Evolutionary conservation across 2,329 filamentous ascomycete genomes (phyloP), one percentile per base, ranked within the genome.

Genomic region (Didymella pinodella): DNA sequence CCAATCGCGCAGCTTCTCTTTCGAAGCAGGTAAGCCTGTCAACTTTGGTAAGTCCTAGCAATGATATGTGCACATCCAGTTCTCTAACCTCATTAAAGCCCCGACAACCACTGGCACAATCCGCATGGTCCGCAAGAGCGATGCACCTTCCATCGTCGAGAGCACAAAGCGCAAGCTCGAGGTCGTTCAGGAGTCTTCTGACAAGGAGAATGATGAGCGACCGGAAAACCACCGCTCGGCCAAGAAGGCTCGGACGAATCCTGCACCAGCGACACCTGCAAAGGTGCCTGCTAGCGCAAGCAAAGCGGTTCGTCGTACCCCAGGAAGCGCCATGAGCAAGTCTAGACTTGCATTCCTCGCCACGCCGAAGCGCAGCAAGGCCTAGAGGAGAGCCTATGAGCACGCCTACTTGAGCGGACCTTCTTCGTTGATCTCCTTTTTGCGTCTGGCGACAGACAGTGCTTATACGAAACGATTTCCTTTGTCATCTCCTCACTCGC

Each of bases 121-220:
- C 57, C 76, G 79, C 29, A 75, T 78, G 54, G 81, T 83, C 22
- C 75, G 80, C 38, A 77, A 77, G 66, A 81, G 81, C 61, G 77
- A 80, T 54, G 74, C 74, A 14, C 69, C 72, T 7, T 71, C 71
- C 14, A 49, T 68, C 18, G 55, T 61, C 26, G 67, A 70, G 29
- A 67, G 61, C 46, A 81, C 79, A 69, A 82, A 82, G 71, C 77
- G 81, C 58, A 82, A 81, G 67, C 73, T 80, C 65, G 71, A 75
- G n/a, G 68, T 65, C 12, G 60, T 75, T 2, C 74, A 74, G 32
- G 71, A 76, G 61, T 58, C 58, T 11, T 77, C 75, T 2, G 77
- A 80, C 58, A 82, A 82, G 68, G 81, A 82, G 71, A 82, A 82
- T 46, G 71, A 68, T 20, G 68, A 70, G 25, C 71, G 68, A 14